Evolutionary conservation across 78 protist species (phyloP).

Genomic region (Bodo saltans): DNA sequence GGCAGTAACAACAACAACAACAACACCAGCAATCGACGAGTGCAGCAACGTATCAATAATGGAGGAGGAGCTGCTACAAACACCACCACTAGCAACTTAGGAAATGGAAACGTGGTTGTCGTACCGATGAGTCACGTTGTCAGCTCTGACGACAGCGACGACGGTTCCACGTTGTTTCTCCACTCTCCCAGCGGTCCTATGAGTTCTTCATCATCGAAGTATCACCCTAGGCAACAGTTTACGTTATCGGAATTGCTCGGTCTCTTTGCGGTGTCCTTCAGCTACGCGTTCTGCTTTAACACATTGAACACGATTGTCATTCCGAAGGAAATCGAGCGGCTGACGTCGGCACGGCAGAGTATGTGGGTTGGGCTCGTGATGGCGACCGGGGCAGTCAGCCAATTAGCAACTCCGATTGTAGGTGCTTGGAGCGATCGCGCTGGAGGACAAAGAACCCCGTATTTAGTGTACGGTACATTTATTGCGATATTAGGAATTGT

Average conservation of each 20-base stretch:
- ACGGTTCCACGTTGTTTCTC: no score
- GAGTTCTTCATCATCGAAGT: no score
- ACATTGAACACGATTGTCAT: not conserved
- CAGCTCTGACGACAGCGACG: no score
- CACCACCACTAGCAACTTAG: no score
- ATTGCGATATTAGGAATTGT: not conserved
- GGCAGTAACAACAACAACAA: no score
- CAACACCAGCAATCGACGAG: no score
- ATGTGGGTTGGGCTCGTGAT: slow-evolving; percentile 10
- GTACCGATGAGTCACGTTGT: no score
- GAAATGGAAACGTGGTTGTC: no score
- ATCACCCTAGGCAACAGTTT: no score
- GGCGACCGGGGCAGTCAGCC: slow-evolving; percentile 3
- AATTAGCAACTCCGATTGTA: not conserved
- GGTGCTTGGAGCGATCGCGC: slow-evolving; percentile 21
- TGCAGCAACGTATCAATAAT: no score
- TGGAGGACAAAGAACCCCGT: not conserved
- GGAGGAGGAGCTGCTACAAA: no score
- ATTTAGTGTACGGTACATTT: not conserved
- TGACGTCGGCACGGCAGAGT: not conserved
- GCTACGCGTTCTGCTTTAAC: slow-evolving; percentile 8
- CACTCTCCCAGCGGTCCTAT: no score
- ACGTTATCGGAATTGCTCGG: not conserved
- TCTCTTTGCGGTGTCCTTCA: slow-evolving; percentile 6
- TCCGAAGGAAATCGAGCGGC: slow-evolving; percentile 14